These are phyloP conservation scores for Penicillium cataractarum DNA, from an alignment of 495 filamentous ascomycete species.

Conservation along the genomic window DNA sequence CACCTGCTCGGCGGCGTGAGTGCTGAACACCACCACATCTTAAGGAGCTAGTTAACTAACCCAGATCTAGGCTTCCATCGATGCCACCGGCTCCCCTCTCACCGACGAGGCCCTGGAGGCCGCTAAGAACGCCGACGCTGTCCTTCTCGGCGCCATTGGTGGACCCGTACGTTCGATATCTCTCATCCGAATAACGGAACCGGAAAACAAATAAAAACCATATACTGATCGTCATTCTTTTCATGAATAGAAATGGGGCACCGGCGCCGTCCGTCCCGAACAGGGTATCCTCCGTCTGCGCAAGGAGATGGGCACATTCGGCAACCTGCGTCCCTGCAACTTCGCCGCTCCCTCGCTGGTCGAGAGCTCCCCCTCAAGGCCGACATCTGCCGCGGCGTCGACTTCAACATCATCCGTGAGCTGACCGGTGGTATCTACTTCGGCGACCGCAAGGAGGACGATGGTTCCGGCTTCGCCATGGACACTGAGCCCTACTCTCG, in stretches of 20 bases:
- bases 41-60: constrained; percentile 2
- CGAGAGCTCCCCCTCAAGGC: constrained; percentile 84
- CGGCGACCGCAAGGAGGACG: constrained; percentile 85
- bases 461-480: constrained; percentile 72
- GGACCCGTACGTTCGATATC: constrained; percentile 66
- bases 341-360: constrained; percentile 91
- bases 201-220: not conserved
- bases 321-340: constrained; percentile 96
- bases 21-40: constrained; percentile 22
- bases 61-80: constrained; percentile 70
- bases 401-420: constrained; percentile 96
- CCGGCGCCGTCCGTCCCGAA: constrained; percentile 84
- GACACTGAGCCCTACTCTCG: constrained; percentile 92
- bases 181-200: constrained; percentile 11
- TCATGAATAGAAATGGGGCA: constrained; percentile 82
- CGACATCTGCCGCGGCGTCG: constrained; percentile 79
- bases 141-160: constrained; percentile 93
- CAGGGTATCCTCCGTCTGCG: constrained; percentile 92
- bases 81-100: constrained; percentile 74
- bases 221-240: not conserved
- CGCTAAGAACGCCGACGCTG: constrained; percentile 87
- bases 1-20: constrained; percentile 92
- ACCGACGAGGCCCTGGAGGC: constrained; percentile 84
- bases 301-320: constrained; percentile 92
- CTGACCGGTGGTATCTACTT: constrained; percentile 97